These are phyloP conservation scores for Paraglomus occultum DNA, from an alignment of 192 early-diverging fungal genomes.

Conservation along the genomic window DNA sequence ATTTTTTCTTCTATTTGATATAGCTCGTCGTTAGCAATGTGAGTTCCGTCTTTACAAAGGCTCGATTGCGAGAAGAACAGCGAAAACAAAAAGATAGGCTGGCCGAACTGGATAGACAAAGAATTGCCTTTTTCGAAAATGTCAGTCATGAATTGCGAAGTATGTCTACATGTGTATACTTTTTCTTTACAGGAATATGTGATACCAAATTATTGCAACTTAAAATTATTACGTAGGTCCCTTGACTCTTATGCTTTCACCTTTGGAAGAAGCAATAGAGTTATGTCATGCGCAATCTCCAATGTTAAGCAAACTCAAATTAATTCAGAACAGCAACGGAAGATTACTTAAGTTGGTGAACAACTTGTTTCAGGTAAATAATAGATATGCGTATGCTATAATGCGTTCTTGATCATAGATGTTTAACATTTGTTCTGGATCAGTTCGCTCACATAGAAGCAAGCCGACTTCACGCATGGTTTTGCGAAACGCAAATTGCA, in stretches of 20 bases:
- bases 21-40: constrained; percentile 35
- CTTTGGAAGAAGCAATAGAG: constrained; percentile 46
- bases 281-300: constrained; percentile 31
- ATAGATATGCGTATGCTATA: too few species aligned
- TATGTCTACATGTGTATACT: constrained; percentile 16
- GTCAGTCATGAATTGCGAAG: constrained; percentile 47
- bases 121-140: constrained; percentile 44
- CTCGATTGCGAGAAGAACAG: constrained; percentile 38
- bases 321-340: constrained; percentile 50
- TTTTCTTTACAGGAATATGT: background rate
- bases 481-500: constrained; percentile 45
- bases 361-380: constrained; percentile 44
- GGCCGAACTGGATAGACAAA: constrained; percentile 39
- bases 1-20: constrained; percentile 18
- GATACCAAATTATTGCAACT: background rate
- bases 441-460: constrained; percentile 48
- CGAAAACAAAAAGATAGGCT: constrained; percentile 33
- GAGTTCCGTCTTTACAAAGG: constrained; percentile 30
- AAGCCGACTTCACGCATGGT: constrained; percentile 52
- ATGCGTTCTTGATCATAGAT: too few species aligned
- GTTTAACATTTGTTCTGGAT: too few species aligned
- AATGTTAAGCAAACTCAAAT: constrained; percentile 32
- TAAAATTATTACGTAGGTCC: constrained; percentile 37
- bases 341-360: constrained; percentile 61
- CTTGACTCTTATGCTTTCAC: constrained; percentile 55